Evolutionary conservation across 371 early-diverging fungal genomes (phyloP), one percentile per base, ranked within the genome.

Genomic region (Homolaphlyctis polyrhiza): DNA sequence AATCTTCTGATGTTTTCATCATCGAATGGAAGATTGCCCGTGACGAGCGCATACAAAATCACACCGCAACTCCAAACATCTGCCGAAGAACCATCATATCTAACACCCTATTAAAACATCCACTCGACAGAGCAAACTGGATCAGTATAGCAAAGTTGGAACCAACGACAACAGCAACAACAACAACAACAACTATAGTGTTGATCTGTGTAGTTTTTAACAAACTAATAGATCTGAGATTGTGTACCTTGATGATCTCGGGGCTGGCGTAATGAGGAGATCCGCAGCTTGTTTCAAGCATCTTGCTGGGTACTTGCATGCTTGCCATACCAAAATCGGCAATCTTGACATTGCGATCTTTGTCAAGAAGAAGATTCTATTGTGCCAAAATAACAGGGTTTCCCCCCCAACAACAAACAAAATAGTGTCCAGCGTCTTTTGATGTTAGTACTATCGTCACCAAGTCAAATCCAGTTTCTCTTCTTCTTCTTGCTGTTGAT

Each of bases 31-130:
- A 96, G 76, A 65, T 87, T 88, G 2, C 95, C 95, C 49, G 89
- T 87, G 47, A 97, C 68, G 23, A 95, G 74, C 0, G 93, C 95
- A 69, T 89, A 96, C 13, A 96, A 71, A 39, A 97, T 92, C 50
- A 97, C 89, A 1, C 97, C 97, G 65, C 93, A 89, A 13, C 90
- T 90, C 95, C 95, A 97, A 32, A 95, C 85, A 69, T 97, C 97
- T 1, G 92, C 86, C 29, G 90, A 76, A 11, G 91, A 82, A 1
- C 95, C 95, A 59, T 90, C 87, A 66, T 95, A 97, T 35, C 84
- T 83, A 57, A 89, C 65, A 1, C 93, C 93, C 75, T 82, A 59
- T 25, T 61, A 58, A 29, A 27, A 57, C 28, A 8, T n/a, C n/a
- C 11, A 14, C 13, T 49, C 51, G 50, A n/a, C 54, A 14, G 29